Evolutionary conservation across 2,329 filamentous ascomycete genomes (phyloP).

Genomic region (Davidsoniella eucalypti): DNA sequence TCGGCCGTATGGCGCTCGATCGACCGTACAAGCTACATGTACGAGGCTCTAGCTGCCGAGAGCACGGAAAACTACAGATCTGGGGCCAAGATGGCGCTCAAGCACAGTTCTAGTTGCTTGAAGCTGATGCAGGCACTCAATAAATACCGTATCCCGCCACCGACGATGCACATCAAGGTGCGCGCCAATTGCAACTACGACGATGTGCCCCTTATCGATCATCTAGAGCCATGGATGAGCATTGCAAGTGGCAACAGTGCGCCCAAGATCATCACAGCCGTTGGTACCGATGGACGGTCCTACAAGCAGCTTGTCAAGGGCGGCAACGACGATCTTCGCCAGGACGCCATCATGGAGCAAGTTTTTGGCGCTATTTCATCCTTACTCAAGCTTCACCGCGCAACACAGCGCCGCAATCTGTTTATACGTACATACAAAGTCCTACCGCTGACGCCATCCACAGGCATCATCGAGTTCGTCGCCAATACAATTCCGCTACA

Average conservation of each 20-base stretch:
- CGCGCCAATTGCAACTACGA: constrained; percentile 59
- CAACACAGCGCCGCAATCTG: constrained; percentile 73
- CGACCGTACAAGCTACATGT: constrained; percentile 54
- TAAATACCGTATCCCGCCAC: constrained; percentile 61
- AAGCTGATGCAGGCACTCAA: constrained; percentile 46
- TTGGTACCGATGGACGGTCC: constrained; percentile 57
- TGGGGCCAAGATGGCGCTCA: constrained; percentile 46
- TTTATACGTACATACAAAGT: constrained; percentile 96
- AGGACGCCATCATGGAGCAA: constrained; percentile 98
- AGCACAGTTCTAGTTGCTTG: constrained; percentile 45
- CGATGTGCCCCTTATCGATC: constrained; percentile 54
- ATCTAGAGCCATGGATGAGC: constrained; percentile 57
- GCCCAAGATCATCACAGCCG: constrained; percentile 78
- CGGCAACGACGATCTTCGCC: constrained; percentile 85
- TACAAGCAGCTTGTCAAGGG: constrained; percentile 93
- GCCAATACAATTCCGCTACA: constrained; percentile 83
- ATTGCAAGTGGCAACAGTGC: constrained; percentile 84
- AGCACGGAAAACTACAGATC: constrained; percentile 50
- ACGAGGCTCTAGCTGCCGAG: constrained; percentile 48
- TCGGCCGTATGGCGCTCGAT: constrained; percentile 50
- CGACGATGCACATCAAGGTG: constrained; percentile 72
- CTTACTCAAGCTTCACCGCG: constrained; percentile 68
- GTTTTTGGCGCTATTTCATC: constrained; percentile 93
- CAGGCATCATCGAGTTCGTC: constrained; percentile 94
- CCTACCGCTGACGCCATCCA: constrained; percentile 65